phyloP scores from a whole-genome alignment of 352 stramenopile genomes.

The Aphanomyces stellatus region DNA sequence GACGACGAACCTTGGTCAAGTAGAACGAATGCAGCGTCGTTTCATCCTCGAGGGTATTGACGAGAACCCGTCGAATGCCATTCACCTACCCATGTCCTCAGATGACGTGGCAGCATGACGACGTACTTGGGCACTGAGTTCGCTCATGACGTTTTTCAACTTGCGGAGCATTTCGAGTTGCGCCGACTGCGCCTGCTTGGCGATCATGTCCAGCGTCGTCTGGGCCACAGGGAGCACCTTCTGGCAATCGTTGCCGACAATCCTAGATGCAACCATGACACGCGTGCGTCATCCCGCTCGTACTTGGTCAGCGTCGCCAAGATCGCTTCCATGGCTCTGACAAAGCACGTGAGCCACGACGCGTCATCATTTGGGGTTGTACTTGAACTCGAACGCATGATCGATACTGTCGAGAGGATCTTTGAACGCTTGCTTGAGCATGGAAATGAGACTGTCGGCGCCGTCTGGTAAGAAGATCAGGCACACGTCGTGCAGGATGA shows the following conservation, averaged over 20 bases:
- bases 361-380: background rate
- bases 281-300: background rate
- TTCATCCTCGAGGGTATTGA: conserved; percentile 19
- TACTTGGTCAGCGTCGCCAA: conserved; percentile 7
- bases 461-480: conserved; percentile 12
- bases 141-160: conserved; percentile 14
- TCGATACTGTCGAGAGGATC: background rate
- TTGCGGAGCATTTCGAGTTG: conserved; percentile 9
- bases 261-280: background rate
- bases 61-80: conserved; percentile 13
- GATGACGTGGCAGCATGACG: background rate
- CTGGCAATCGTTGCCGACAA: background rate
- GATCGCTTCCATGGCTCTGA: conserved; percentile 4
- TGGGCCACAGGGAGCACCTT: background rate
- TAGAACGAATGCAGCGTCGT: conserved; percentile 13
- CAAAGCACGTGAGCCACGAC: background rate
- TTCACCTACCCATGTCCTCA: conserved; percentile 8
- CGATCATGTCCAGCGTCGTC: background rate
- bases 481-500: conserved; percentile 6
- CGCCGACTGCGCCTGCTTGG: background rate
- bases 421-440: conserved; percentile 7
- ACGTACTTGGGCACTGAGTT: conserved; percentile 5
- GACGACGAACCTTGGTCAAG: conserved; percentile 15
- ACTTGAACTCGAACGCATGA: conserved; percentile 13
- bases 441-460: background rate